These are phyloP conservation scores for Botrytis galanthina DNA, from an alignment of 2,329 filamentous ascomycete species.

Conservation along the genomic window DNA sequence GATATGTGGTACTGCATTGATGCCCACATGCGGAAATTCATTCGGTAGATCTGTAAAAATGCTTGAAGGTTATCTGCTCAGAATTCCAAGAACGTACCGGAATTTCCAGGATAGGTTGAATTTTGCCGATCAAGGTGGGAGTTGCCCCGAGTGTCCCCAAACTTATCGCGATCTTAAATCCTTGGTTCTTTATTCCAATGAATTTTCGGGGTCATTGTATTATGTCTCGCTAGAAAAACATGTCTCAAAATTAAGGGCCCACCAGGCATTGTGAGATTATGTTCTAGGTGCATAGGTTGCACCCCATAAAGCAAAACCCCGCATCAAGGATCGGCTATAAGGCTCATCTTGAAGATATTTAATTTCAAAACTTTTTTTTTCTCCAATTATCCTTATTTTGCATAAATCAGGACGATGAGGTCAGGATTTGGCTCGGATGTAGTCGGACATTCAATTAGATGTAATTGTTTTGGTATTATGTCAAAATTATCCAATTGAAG, in stretches of 20 bases:
- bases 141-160: not conserved
- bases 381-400: not conserved
- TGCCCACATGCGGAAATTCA: not conserved
- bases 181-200: not conserved
- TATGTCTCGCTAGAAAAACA: not conserved
- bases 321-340: not conserved
- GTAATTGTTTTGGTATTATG: not conserved
- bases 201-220: not conserved
- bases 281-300: not conserved
- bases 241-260: not conserved
- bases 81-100: not conserved
- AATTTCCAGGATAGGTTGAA: not conserved
- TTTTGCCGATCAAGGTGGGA: slow-evolving; percentile 1
- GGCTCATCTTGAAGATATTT: not conserved
- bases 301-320: not conserved
- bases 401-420: not conserved
- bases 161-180: not conserved
- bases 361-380: not conserved
- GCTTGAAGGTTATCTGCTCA: not conserved
- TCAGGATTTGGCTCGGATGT: not conserved
- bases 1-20: not conserved
- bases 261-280: not conserved
- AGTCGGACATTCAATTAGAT: not conserved
- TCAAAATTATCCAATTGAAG: not conserved
- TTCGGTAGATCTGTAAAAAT: not conserved